Evolutionary conservation across 176 grass and related monocot species (phyloP), one percentile per base, ranked within the genome.

Genomic region (Coix lacrymajobi): DNA sequence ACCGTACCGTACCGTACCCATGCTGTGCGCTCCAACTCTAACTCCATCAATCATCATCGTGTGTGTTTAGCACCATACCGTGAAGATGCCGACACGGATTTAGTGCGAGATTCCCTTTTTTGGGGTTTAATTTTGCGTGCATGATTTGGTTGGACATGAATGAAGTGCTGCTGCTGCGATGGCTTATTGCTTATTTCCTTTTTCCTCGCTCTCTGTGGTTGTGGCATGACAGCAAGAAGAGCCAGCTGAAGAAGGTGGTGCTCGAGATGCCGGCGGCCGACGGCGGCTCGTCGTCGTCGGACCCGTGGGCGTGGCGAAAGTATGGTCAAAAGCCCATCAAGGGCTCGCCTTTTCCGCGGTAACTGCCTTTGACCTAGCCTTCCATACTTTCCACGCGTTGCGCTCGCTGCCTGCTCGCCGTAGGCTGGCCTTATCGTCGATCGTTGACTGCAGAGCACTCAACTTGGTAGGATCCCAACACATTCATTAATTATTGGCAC

Each of bases 271-370:
- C 97, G 38, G 89, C 80, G 77, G 88, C 85, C 3, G 97, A 94
- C 48, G 87, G 88, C 46, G 80, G 89, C 62, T 85, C 85, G 68
- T 85, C 97, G 24, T 85, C 85, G 24, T 85, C 83, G 37, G 97
- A 99, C 83, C 72, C 91, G 65, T 99, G 97, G 97, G 93, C 97
- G 33, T 99, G 97, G 97, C 91, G 97, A n/a, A 99, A 99, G 83
- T 99, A 99, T 31, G 97, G 97, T n/a, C 97, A 99, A 79, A 99
- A 99, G 81, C 97, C 97, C 66, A 99, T 99, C 87, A 99, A 99
- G 44, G 97, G 97, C 30, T 99, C 97, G 28, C 97, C 97, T 87
- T 96, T 89, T 90, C 97, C 97, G 1, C 87, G 97, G 97, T 96
- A 91, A 73, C 73, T 87, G 20, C 14, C 44, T 65, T 45, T 82